Conservation (phyloP, 176 grass and related monocot species). For the Oryza coarctata region DNA sequence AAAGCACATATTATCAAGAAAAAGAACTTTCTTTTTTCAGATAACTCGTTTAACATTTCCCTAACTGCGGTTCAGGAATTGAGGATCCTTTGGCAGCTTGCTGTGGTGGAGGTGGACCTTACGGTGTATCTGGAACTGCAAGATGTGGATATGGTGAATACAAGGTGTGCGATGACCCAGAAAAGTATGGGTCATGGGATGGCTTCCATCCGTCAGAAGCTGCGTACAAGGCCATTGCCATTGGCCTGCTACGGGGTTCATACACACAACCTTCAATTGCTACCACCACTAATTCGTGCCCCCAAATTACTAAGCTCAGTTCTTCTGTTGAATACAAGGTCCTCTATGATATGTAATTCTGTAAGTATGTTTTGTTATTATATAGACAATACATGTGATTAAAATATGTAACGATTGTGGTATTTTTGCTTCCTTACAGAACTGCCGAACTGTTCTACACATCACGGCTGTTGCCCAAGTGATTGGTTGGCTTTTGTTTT, state of each 20-base stretch:
- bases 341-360: constrained; percentile 48
- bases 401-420: constrained; percentile 36
- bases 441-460: constrained; percentile 35
- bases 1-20: neutral
- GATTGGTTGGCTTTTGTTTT: constrained; percentile 47
- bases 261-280: constrained; percentile 53
- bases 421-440: constrained; percentile 52
- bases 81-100: constrained; percentile 58
- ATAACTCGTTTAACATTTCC: neutral
- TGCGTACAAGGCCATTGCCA: constrained; percentile 57
- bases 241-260: constrained; percentile 52
- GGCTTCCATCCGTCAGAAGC: constrained; percentile 80
- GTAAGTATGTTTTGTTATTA: constrained; percentile 23
- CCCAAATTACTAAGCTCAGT: constrained; percentile 43
- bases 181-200: constrained; percentile 74
- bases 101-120: constrained; percentile 62
- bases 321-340: constrained; percentile 65
- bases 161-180: constrained; percentile 59
- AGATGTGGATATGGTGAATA: constrained; percentile 51
- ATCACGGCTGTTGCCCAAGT: constrained; percentile 39
- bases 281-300: constrained; percentile 40
- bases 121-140: constrained; percentile 43
- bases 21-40: neutral
- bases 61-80: constrained; percentile 53
- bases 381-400: neutral